phyloP scores from a whole-genome alignment of 2,329 filamentous ascomycete genomes.

The Talaromyces sp. region DNA sequence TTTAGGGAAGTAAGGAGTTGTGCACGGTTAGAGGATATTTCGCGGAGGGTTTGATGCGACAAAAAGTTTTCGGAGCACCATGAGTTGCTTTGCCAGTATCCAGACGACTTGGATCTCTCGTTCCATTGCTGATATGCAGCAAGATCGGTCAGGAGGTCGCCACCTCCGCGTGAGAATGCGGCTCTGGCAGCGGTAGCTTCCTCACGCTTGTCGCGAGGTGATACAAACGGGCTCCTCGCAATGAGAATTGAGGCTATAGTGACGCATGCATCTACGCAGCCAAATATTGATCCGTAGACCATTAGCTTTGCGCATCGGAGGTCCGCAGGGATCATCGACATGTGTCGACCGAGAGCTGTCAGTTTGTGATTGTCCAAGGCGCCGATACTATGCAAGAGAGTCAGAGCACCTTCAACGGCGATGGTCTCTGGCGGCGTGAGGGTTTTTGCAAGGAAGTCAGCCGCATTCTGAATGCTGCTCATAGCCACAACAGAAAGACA shows the following conservation, averaged over 20 bases:
- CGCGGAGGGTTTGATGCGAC: conserved; percentile 75
- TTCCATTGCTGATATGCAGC: conserved; percentile 82
- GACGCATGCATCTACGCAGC: conserved; percentile 82
- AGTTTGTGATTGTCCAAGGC: conserved; percentile 82
- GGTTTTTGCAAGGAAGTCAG: conserved; percentile 76
- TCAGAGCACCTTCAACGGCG: conserved; percentile 82
- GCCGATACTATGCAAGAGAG: conserved; percentile 77
- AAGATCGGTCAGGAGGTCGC: conserved; percentile 85
- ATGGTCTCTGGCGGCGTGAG: conserved; percentile 83
- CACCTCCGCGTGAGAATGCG: conserved; percentile 71
- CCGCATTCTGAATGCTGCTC: conserved; percentile 76
- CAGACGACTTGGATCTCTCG: conserved; percentile 55
- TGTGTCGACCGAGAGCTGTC: conserved; percentile 84
- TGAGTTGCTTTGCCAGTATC: conserved; percentile 50
- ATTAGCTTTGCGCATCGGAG: conserved; percentile 90
- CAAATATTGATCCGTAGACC: conserved; percentile 91
- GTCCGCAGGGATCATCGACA: conserved; percentile 94
- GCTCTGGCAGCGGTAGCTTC: conserved; percentile 74
- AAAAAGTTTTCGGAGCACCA: conserved; percentile 89
- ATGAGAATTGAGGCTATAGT: conserved; percentile 92
- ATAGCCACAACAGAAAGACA: conserved; percentile 94
- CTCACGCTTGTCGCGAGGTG: conserved; percentile 78
- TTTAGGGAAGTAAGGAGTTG: conserved; percentile 85
- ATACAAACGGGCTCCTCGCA: conserved; percentile 80
- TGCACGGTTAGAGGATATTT: conserved; percentile 80